Percentiles rank a stretch among this genome's conserved stretches.
These are phyloP conservation scores for Rhodotorula sp. DNA, from an alignment of 1,284 basidiomycete genomes.

Conservation along the genomic window DNA sequence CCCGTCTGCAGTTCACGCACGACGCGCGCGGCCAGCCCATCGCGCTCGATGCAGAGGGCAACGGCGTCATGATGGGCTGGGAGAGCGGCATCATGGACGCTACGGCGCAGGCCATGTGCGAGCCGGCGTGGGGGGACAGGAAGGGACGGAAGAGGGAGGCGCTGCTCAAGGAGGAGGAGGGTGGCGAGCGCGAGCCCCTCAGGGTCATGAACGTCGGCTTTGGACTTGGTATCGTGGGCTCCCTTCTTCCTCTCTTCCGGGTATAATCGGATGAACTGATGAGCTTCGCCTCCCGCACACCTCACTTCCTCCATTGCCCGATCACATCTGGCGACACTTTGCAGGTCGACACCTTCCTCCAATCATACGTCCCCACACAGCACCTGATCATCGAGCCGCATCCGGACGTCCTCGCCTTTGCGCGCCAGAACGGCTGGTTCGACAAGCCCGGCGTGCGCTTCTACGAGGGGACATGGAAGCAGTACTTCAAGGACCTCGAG, in stretches of 20 bases:
- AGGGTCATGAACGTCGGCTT: conserved; percentile 89
- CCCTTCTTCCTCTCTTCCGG: background rate
- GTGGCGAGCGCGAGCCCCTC: conserved; percentile 55
- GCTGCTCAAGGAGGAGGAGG: conserved; percentile 10
- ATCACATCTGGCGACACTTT: too few species aligned
- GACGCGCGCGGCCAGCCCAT: conserved; percentile 79
- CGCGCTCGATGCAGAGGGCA: conserved; percentile 63
- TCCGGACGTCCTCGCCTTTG: conserved; percentile 84
- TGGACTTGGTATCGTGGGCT: conserved; percentile 87
- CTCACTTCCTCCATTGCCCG: too few species aligned
- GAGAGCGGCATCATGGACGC: conserved; percentile 76
- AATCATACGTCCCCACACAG: conserved; percentile 55
- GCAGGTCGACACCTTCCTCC: conserved; percentile 40
- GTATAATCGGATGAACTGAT: too few species aligned
- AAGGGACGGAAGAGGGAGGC: conserved; percentile 8
- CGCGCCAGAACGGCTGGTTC: conserved; percentile 69
- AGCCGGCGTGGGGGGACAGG: conserved; percentile 53
- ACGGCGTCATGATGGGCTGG: conserved; percentile 92
- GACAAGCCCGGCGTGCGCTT: conserved; percentile 74
- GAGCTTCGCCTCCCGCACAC: too few species aligned
- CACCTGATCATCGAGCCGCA: conserved; percentile 97
- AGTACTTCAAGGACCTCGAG: conserved; percentile 65
- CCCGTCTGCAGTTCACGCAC: conserved; percentile 67
- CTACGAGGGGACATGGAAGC: conserved; percentile 91
- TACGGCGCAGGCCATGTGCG: conserved; percentile 65